Evolutionary conservation across 768 basidiomycete genomes (phyloP).

Genomic region (Panellus pusillus): DNA sequence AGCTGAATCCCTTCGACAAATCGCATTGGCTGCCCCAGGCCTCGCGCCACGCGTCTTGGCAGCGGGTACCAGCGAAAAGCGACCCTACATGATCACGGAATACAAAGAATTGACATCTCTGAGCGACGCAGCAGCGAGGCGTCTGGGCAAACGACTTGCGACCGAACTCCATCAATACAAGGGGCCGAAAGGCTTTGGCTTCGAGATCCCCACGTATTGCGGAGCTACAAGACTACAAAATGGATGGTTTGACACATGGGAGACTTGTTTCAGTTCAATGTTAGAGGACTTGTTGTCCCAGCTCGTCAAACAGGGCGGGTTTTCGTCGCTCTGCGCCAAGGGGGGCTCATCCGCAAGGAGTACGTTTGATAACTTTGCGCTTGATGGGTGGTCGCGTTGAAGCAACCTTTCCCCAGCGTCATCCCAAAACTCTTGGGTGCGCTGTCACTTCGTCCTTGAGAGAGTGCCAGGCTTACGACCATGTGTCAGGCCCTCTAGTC

Average conservation of each 20-base stretch:
- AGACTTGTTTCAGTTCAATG: slow-evolving; percentile 62
- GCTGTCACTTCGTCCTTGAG: background rate
- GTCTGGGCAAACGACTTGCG: slow-evolving; percentile 62
- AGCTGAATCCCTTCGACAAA: slow-evolving; percentile 64
- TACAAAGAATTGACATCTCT: slow-evolving; percentile 62
- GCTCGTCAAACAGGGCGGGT: slow-evolving; percentile 41
- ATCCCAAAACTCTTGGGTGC: slow-evolving; percentile 66
- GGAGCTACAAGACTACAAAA: slow-evolving; percentile 70
- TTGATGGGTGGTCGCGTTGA: background rate
- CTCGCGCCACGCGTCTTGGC: slow-evolving; percentile 60
- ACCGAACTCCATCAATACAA: slow-evolving; percentile 61
- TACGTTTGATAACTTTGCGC: slow-evolving; percentile 26
- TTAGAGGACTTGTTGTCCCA: slow-evolving; percentile 57
- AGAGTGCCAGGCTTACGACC: too few relatives aligned
- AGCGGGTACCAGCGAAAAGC: slow-evolving; percentile 42
- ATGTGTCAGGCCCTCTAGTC: slow-evolving; percentile 40
- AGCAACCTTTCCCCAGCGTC: slow-evolving; percentile 43
- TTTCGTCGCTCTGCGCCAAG: slow-evolving; percentile 48
- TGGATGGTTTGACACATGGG: slow-evolving; percentile 75
- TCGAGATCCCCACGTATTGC: slow-evolving; percentile 74
- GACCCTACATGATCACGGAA: slow-evolving; percentile 72
- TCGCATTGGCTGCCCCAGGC: slow-evolving; percentile 64
- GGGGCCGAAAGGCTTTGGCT: slow-evolving; percentile 63
- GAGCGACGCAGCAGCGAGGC: slow-evolving; percentile 42
- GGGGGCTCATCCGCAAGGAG: slow-evolving; percentile 49